A percentile compares a stretch with the other conserved stretches of the same genome.
phyloP scores from a whole-genome alignment of 305 asterid species.

The Stenogyne calaminthoides region DNA sequence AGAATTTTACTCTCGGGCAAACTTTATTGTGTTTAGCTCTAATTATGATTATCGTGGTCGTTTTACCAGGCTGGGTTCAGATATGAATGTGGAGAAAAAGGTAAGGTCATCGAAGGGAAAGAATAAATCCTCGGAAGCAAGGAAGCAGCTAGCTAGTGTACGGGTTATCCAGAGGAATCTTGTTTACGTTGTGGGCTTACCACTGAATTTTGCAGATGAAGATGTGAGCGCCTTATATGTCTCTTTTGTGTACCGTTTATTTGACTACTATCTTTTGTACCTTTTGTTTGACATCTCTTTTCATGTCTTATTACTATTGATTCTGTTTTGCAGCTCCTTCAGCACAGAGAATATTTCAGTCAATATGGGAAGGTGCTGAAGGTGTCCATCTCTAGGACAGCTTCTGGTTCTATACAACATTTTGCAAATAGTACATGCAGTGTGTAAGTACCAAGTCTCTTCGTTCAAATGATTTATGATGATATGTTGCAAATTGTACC shows the following conservation, averaged over 20 bases:
- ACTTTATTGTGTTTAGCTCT: conserved; percentile 22
- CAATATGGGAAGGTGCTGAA: conserved; percentile 94
- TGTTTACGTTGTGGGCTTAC: conserved; percentile 93
- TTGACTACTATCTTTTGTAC: conserved; percentile 13
- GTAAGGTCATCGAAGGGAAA: conserved; percentile 72
- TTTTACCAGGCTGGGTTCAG: conserved; percentile 70
- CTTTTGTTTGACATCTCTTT: conserved; percentile 11
- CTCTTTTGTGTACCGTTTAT: too few species aligned
- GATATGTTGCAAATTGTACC: too few species aligned
- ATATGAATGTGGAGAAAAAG: conserved; percentile 73
- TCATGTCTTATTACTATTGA: conserved; percentile 17
- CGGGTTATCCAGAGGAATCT: conserved; percentile 96
- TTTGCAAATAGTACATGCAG: conserved; percentile 92
- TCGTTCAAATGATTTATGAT: too few species aligned
- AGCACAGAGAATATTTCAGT: conserved; percentile 77
- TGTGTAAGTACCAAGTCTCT: conserved; percentile 64
- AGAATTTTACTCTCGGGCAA: neutral
- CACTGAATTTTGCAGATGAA: conserved; percentile 87
- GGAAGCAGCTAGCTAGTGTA: conserved; percentile 85
- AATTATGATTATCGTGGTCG: conserved; percentile 16
- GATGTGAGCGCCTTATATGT: conserved; percentile 49
- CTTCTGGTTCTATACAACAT: conserved; percentile 91
- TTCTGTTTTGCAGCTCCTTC: conserved; percentile 66
- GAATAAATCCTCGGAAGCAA: conserved; percentile 75
- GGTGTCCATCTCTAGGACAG: conserved; percentile 92